Percentiles rank a stretch among this genome's conserved stretches.
Evolutionary conservation across 2,329 filamentous ascomycete species (phyloP).

Genomic region (Thermothelomyces thermophilus): DNA sequence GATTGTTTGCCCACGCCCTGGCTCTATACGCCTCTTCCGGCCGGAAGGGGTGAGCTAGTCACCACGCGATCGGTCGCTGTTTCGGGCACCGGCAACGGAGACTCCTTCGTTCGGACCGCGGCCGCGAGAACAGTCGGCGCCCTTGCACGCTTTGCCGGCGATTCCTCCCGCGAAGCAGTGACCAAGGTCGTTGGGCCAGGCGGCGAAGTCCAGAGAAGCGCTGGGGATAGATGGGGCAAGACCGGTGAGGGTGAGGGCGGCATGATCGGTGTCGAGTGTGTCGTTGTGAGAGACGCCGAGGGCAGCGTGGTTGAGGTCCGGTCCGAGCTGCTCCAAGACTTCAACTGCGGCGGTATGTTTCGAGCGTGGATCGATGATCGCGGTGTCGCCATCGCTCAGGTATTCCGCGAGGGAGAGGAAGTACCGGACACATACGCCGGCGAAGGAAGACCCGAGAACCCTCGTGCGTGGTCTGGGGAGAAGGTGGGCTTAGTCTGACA

Average conservation of each 20-base stretch:
- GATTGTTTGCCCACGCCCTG: slow-evolving; percentile 54
- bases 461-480: slow-evolving; percentile 5
- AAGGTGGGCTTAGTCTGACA: slow-evolving; percentile 2
- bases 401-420: slow-evolving; percentile 39
- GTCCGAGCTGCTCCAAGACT: slow-evolving; percentile 62
- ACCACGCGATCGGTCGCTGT: slow-evolving; percentile 48
- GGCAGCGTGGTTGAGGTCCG: slow-evolving; percentile 37
- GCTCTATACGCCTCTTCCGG: slow-evolving; percentile 31
- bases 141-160: slow-evolving; percentile 57
- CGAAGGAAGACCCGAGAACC: slow-evolving; percentile 6
- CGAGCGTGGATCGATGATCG: slow-evolving; percentile 65
- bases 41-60: slow-evolving; percentile 1
- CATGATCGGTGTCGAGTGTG: slow-evolving; percentile 72
- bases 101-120: slow-evolving; percentile 70
- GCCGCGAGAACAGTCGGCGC: slow-evolving; percentile 68
- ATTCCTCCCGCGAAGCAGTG: slow-evolving; percentile 52
- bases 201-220: slow-evolving; percentile 68
- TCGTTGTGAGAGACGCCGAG: slow-evolving; percentile 39
- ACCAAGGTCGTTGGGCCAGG: slow-evolving; percentile 59
- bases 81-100: slow-evolving; percentile 81
- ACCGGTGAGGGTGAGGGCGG: slow-evolving; percentile 78
- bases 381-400: slow-evolving; percentile 50
- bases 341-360: slow-evolving; percentile 85
- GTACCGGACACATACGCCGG: slow-evolving; percentile 6
- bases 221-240: slow-evolving; percentile 63